Evolutionary conservation across 1,284 basidiomycete species (phyloP), one percentile per base, ranked within the genome.

Genomic region (Ganoderma lingzhi): DNA sequence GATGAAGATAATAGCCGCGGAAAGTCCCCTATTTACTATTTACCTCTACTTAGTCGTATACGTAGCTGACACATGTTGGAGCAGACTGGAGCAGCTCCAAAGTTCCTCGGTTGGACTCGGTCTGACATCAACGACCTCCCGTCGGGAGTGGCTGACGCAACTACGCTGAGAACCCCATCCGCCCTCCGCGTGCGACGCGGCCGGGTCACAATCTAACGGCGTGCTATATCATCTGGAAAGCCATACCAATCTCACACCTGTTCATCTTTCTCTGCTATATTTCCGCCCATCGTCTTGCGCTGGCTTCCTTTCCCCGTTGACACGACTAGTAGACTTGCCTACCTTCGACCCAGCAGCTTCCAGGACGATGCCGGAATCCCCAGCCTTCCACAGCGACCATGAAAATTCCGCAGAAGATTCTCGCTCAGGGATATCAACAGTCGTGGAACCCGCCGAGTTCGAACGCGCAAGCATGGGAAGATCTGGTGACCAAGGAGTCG

Each of bases 51-150:
- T 51, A 23, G 23, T 23, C 23, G 23, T 23, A 23, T n/a, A 9
- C 23, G 42, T 12, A 44, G 48, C 48, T 51, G 48, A 51, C 48
- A 10, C 48, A 51, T 51, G 48, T 53, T 53, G 48, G 48, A 53
- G 48, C 23, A 23, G n/a, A 6, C 4, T 19, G n/a, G 45, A 48
- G 45, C n/a, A 23, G 48, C 48, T 51, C 48, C 48, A 51, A 51
- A 51, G 23, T 28, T 10, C 48, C 9, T 28, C 9, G 48, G 28
- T 51, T 12, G 9, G 48, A 12, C 48, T 10, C 10, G 15, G 10
- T 12, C 48, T 30, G 23, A 9, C n/a, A 28, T 53, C n/a, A 2
- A 8, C 23, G 48, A n/a, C n/a, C n/a, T 53, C 48, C 48, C 23
- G 23, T 23, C 23, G 23, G 23, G 12, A 28, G 48, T 10, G 48